Evolutionary conservation across 108 stramenopile species (phyloP), one percentile per base, ranked within the genome.

Genomic region (Chaetoceros tenuissimus): DNA sequence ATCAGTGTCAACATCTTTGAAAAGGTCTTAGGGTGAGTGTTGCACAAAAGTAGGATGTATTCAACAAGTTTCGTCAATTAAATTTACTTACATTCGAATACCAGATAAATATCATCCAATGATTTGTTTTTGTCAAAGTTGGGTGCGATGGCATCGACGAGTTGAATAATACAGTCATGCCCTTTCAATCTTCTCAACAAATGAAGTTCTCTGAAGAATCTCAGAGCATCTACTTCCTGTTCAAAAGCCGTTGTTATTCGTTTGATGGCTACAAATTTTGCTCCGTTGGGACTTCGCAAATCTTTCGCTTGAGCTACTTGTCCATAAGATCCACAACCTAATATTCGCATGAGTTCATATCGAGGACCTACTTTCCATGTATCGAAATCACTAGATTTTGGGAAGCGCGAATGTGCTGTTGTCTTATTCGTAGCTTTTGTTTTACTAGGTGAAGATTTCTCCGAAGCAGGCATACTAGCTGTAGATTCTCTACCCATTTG

Each of bases 281-380:
- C 62, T 28, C 64, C 48, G 27, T 24, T 13, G 13, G 17, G 17
- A 1, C 3, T 23, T 58, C 31, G 30, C 34, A 77, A 68, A 68
- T 99, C 96, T 26, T 77, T 57, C 18, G 94, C 96, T 71, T 99
- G 94, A 20, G 94, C 98, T 27, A 99, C 98, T 62, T 97, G 94
- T 3, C 98, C 98, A 57, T 99, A 99, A 10, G 89, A 89, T 16
- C 98, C 98, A 43, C 83, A 71, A 2, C 98, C 98, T 24, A 99
- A 72, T 45, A 91, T 78, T 23, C 94, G 68, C 44, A 84, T 62
- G 49, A 94, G 45, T 58, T 90, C 62, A 68, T 94, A 97, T 22
- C 93, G 81, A 57, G 79, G 77, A 7, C 93, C 93, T 26, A 97
- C 92, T n/a, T 84, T 79, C 96, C 96, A 97, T 40, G 83, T 75